Evolutionary conservation across 805 yeast genomes (phyloP).

Genomic region (Wickerhamomyces ciferrii): DNA sequence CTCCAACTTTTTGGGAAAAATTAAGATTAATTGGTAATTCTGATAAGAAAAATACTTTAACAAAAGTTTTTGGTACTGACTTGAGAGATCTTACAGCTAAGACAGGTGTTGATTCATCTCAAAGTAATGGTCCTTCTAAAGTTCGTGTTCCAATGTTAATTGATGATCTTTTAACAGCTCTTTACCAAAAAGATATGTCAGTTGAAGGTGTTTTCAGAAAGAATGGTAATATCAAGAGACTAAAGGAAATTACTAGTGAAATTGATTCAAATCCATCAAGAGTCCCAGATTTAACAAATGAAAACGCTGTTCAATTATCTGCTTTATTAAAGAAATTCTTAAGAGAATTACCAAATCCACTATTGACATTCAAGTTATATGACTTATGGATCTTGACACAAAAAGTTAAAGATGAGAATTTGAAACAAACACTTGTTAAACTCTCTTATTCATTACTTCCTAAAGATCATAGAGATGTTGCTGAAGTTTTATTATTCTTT

Average conservation of each 20-base stretch:
- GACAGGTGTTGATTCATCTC: conserved; percentile 77
- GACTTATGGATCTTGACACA: conserved; percentile 76
- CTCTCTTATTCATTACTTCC: conserved; percentile 77
- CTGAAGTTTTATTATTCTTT: conserved; percentile 82
- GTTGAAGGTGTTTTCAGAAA: conserved; percentile 95
- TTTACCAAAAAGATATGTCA: conserved; percentile 89
- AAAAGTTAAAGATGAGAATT: conserved; percentile 37
- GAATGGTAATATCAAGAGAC: conserved; percentile 87
- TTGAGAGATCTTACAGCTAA: conserved; percentile 60
- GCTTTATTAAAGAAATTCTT: conserved; percentile 88
- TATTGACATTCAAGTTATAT: conserved; percentile 70
- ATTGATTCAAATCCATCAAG: conserved; percentile 71
- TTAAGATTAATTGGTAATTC: conserved; percentile 21
- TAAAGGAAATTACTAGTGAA: conserved; percentile 65
- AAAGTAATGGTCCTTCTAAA: conserved; percentile 78
- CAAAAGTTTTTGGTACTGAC: conserved; percentile 70
- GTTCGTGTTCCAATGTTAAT: conserved; percentile 79
- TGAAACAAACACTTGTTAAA: conserved; percentile 50
- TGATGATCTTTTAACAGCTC: conserved; percentile 79
- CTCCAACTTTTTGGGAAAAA: conserved; percentile 41
- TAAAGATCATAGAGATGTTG: conserved; percentile 69
- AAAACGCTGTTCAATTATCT: conserved; percentile 87
- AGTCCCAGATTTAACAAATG: conserved; percentile 65
- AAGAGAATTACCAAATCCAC: conserved; percentile 89
- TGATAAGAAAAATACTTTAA: conserved; percentile 13